Base-by-base conservation (phyloP, 805 yeast genomes). In the Ogataea ramenticola region DNA sequence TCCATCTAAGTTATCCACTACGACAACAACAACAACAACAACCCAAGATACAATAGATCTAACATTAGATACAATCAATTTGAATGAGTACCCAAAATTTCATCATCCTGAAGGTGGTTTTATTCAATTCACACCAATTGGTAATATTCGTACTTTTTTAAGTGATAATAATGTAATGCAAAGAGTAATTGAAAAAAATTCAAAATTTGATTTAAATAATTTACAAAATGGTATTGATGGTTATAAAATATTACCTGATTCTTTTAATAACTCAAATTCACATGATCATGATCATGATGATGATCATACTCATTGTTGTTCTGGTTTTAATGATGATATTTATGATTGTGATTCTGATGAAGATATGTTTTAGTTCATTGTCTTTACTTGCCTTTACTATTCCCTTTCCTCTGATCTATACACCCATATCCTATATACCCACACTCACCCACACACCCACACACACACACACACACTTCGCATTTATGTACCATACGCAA, bases 81-180 rank as follows among this genome's bases (percentile, higher is more conserved):
- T 62, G 16, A 61, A 66, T 34, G 80, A 76, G 44, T 77, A 76
- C 70, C 80, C 84, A 14, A 65, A 71, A 45, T 78, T 74, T 50
- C 67, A 68, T 42, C 83, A 77, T 49, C 84, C 84, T 2, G 77
- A 77, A 12, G 84, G 84, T 10, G 84, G 84, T 0, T 67, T 66
- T 27, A 73, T 78, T 39, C 79, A 77, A 55, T 73, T 78, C 45
- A 77, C 83, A 1, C 83, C 84, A 21, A 70, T 80, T 64, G 84
- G 84, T n/a, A 75, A 77, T 40, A 62, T 78, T 35, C 62, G 83
- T 49, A 66, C 71, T 2, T 60, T 58, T 49, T 19, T 65, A 24
- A 61, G 69, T 30, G 66, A 64, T 29, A 67, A 68, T 39, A 78
- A 78, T 43, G 70, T 72, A 40, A 55, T 62, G 46, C 65, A 71